These are phyloP conservation scores for Chlamydomonas urium DNA, from an alignment of 139 green algal genomes.

Conservation along the genomic window DNA sequence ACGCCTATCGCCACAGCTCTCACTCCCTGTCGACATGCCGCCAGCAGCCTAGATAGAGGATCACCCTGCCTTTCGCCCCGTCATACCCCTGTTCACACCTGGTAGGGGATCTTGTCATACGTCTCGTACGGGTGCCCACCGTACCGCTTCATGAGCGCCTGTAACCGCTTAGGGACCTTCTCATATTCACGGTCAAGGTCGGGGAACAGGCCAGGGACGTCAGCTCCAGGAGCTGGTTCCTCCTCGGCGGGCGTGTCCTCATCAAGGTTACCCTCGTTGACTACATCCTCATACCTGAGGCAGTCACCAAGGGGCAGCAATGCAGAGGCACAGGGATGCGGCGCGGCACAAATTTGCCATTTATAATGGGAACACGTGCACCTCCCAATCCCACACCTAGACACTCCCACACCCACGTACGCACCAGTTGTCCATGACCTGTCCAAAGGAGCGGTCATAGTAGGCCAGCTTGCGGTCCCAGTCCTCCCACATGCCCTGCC, in stretches of 20 bases:
- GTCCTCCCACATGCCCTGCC: constrained; percentile 42
- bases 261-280: constrained; percentile 48
- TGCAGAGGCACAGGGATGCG: background rate
- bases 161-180: constrained; percentile 25
- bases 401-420: too few species aligned
- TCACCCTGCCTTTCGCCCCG: too few species aligned
- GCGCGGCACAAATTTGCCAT: too few species aligned
- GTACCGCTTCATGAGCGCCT: constrained; percentile 38
- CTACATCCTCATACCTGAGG: constrained; percentile 42
- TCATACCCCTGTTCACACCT: background rate
- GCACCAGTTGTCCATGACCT: constrained; percentile 51
- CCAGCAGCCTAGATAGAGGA: too few species aligned
- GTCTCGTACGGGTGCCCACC: constrained; percentile 51
- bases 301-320: background rate
- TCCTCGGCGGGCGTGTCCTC: constrained; percentile 47
- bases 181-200: constrained; percentile 11
- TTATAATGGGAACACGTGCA: too few species aligned
- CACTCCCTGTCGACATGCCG: too few species aligned
- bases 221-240: background rate
- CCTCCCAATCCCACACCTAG: too few species aligned
- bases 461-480: constrained; percentile 48
- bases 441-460: constrained; percentile 45
- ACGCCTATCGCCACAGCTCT: too few species aligned
- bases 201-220: background rate
- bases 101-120: constrained; percentile 27